Evolutionary conservation across 139 green algal species (phyloP).

Genomic region (Closterium sp.): DNA sequence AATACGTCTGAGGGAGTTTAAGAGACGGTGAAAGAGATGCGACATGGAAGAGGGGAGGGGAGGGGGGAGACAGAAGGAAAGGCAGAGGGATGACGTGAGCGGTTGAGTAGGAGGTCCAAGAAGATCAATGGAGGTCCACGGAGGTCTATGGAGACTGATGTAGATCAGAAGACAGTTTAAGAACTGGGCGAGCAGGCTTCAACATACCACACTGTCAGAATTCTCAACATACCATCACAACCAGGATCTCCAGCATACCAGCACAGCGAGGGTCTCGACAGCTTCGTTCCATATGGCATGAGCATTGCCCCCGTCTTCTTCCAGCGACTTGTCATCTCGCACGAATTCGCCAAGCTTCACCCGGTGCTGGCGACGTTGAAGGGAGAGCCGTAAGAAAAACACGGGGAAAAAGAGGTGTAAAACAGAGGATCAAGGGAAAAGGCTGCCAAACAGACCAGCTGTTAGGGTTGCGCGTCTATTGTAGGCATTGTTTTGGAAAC

Average conservation of each 20-base stretch:
- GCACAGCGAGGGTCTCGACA: slow-evolving; percentile 34
- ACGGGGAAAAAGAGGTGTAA: neutral
- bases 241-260: slow-evolving; percentile 20
- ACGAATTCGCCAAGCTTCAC: slow-evolving; percentile 47
- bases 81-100: neutral
- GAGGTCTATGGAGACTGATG: neutral
- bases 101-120: neutral
- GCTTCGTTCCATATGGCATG: slow-evolving; percentile 40
- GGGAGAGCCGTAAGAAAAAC: neutral
- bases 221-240: neutral
- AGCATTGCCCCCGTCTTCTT: slow-evolving; percentile 32
- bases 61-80: too few species aligned
- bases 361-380: slow-evolving; percentile 22
- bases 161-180: slow-evolving; percentile 1
- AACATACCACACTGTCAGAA: neutral
- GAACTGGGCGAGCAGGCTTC: neutral
- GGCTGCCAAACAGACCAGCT: neutral
- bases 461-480: neutral
- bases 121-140: neutral
- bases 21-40: too few species aligned
- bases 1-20: too few species aligned
- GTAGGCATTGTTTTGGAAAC: slow-evolving; percentile 16
- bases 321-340: slow-evolving; percentile 24
- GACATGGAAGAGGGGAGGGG: too few species aligned
- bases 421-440: neutral